These are phyloP conservation scores for Aspergillus eucalypticola DNA, from an alignment of 2,329 filamentous ascomycete genomes.

Conservation along the genomic window DNA sequence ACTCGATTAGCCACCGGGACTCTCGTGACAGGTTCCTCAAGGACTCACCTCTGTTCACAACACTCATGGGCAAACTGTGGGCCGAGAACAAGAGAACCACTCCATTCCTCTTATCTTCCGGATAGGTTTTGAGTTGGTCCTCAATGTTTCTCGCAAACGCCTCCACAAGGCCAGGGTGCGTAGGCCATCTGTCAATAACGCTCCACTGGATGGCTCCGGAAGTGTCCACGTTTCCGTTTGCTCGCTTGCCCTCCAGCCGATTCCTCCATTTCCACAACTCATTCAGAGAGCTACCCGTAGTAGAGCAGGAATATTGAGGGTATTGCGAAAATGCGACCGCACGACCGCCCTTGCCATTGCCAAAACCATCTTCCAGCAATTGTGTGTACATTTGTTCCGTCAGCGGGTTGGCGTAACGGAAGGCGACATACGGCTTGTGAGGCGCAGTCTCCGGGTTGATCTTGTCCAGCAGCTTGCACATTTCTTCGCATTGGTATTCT, in stretches of 20 bases:
- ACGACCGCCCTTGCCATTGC: conserved; percentile 81
- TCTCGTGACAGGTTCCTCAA: neutral
- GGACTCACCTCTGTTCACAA: conserved; percentile 79
- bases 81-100: conserved; percentile 92
- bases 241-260: conserved; percentile 73
- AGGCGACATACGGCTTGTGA: conserved; percentile 96
- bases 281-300: conserved; percentile 92
- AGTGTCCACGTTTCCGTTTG: conserved; percentile 51
- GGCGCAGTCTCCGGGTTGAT: conserved; percentile 91
- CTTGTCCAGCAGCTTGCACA: conserved; percentile 95
- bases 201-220: conserved; percentile 86
- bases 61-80: conserved; percentile 94
- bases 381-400: conserved; percentile 91
- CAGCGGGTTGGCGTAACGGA: conserved; percentile 89
- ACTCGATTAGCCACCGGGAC: neutral
- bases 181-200: conserved; percentile 96
- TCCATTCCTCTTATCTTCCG: conserved; percentile 72
- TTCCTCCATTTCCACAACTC: conserved; percentile 98
- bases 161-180: conserved; percentile 85
- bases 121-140: conserved; percentile 78
- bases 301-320: conserved; percentile 97
- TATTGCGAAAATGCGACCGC: conserved; percentile 98
- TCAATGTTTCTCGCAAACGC: conserved; percentile 93
- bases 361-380: conserved; percentile 85
- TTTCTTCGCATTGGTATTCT: conserved; percentile 87